Evolutionary conservation across 768 basidiomycete genomes (phyloP).

Genomic region (Dentipellis fragilis): DNA sequence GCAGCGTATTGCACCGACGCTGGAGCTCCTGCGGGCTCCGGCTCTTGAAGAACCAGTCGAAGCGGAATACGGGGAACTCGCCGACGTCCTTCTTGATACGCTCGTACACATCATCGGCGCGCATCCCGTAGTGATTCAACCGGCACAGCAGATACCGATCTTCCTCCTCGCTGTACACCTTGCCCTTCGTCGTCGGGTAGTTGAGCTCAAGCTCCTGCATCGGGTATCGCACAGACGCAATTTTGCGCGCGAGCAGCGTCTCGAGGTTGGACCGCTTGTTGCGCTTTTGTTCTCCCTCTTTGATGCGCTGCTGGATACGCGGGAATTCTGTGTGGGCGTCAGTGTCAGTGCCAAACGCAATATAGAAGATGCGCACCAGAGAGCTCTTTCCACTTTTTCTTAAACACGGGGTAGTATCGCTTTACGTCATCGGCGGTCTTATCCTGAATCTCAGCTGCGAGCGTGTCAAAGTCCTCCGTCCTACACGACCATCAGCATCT

Average conservation of each 20-base stretch:
- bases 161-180: conserved; percentile 94
- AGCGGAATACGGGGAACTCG: conserved; percentile 94
- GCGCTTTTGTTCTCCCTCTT: conserved; percentile 84
- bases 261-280: conserved; percentile 78
- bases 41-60: conserved; percentile 98
- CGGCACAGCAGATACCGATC: conserved; percentile 91
- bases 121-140: conserved; percentile 84
- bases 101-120: conserved; percentile 84
- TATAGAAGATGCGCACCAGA: conserved; percentile 36
- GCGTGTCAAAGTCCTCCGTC: conserved; percentile 54
- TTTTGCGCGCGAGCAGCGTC: conserved; percentile 71
- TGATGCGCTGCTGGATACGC: conserved; percentile 73
- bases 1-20: conserved; percentile 76
- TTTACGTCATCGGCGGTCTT: conserved; percentile 73
- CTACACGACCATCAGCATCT: conserved; percentile 21
- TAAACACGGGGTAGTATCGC: conserved; percentile 74
- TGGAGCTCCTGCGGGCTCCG: conserved; percentile 83
- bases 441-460: conserved; percentile 77
- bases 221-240: conserved; percentile 74
- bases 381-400: conserved; percentile 81
- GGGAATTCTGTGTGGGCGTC: conserved; percentile 47
- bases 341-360: not conserved
- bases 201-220: conserved; percentile 96
- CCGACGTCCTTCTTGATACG: conserved; percentile 92
- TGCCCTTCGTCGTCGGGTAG: conserved; percentile 93